Base-by-base conservation (phyloP, 164 flowering plant genomes). In the Akebia trifoliata region DNA sequence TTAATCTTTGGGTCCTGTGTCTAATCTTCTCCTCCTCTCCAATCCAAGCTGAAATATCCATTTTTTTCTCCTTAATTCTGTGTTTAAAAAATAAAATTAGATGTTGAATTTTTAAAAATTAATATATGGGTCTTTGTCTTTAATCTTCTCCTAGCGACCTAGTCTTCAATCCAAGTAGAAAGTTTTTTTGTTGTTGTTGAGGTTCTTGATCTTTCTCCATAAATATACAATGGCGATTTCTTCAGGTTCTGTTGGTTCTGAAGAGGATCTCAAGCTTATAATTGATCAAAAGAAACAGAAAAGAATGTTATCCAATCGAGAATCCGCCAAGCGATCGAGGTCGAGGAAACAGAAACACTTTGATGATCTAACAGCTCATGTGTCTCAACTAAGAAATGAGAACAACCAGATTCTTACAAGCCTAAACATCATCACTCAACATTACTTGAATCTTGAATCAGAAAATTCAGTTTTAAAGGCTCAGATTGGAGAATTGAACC, bases 301-400 rank as follows among this genome's bases (percentile, higher is more conserved):
- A 69, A 69, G 97, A 65, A 91, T 81, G 97, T 69, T 63, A 31
- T 91, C 97, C 10, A 91, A 91, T 66, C 85, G 97, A 0, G 96
- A 88, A 66, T 87, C 97, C 6, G 97, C 97, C 8, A 64, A 87
- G 60, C 60, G 97, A 22, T 88, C 96, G 7, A 65, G 97, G 73
- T 73, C 77, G 85, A 48, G 87, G 42, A 91, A 91, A 55, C 90
- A 88, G 78, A 78, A 83, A 74, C 92, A 82, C 40, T 29, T 88
- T 71, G 91, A 88, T 56, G 90, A 82, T 37, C 69, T 91, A 65
- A 67, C 53, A 75, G 69, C 67, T 22, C 84, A 82, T 46, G 72
- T 78, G 60, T 50, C 43, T 24, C 71, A 64, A 8, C 70, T 91
- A 20, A 72, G 67, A 72, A 69, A 70, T 25, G 88, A 81, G 8